Percentiles rank a stretch among this genome's conserved stretches.
Conservation (phyloP, 2,329 filamentous ascomycete genomes). For the Penicillium capsulatum region DNA sequence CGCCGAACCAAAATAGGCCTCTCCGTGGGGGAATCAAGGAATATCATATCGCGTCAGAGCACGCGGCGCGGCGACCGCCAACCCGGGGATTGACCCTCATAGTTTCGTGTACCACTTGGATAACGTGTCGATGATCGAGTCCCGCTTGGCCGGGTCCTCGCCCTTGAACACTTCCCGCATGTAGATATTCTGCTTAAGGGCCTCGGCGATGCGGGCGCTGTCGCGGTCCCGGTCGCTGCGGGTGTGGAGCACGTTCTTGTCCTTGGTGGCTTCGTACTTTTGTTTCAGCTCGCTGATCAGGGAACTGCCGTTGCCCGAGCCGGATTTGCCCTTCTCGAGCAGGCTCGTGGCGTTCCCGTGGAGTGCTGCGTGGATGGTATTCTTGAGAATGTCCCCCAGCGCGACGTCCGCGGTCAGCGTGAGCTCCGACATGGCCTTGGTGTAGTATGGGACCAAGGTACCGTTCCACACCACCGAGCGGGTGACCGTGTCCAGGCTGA, state of each 20-base stretch:
- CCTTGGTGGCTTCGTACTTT: too few relatives aligned
- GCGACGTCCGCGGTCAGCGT: conserved; percentile 29
- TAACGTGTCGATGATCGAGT: conserved; percentile 14
- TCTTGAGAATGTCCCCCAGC: conserved; percentile 26
- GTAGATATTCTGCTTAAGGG: conserved; percentile 15
- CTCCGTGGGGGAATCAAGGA: too few relatives aligned
- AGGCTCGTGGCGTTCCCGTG: conserved; percentile 14
- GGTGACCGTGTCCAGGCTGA: conserved; percentile 27
- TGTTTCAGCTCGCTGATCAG: conserved; percentile 8
- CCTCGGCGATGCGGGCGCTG: conserved; percentile 2
- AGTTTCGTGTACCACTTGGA: conserved; percentile 7
- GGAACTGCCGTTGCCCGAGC: conserved; percentile 2
- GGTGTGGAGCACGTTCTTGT: too few relatives aligned
- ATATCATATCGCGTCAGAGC: too few relatives aligned
- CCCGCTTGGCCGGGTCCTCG: conserved; percentile 15
- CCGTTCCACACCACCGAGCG: conserved; percentile 30
- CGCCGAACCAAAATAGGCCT: too few relatives aligned
- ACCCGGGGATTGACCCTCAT: neutral
- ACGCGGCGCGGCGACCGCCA: too few relatives aligned
- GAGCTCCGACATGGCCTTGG: conserved; percentile 30
- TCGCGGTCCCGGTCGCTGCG: too few relatives aligned
- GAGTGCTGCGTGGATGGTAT: conserved; percentile 27
- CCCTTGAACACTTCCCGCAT: conserved; percentile 8
- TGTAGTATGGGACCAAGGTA: conserved; percentile 33
- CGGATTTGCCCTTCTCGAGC: conserved; percentile 2